phyloP scores from a whole-genome alignment of 1,139 yeast genomes.

The Saccharomyces hybrid region DNA sequence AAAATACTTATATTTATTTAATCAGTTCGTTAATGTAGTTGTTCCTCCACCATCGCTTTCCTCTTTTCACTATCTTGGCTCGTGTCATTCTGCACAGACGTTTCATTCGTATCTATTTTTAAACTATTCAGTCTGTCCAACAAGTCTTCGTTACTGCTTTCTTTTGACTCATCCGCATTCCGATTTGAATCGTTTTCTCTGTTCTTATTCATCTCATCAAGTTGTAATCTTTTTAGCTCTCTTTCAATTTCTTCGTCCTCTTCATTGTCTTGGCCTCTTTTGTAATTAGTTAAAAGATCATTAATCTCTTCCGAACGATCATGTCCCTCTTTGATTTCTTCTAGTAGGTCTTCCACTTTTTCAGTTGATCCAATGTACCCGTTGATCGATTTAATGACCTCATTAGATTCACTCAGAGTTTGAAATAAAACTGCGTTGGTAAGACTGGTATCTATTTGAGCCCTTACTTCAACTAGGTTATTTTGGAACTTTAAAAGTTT shows the following conservation, averaged over 20 bases:
- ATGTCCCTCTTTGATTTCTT: slow-evolving; percentile 39
- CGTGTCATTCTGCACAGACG: not conserved
- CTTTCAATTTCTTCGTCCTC: slow-evolving; percentile 35
- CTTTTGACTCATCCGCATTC: not conserved
- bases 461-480: slow-evolving; percentile 37
- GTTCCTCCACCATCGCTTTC: not conserved
- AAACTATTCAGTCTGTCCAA: not conserved
- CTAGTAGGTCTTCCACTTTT: slow-evolving; percentile 36
- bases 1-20: not conserved
- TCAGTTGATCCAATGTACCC: slow-evolving; percentile 33
- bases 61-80: not conserved
- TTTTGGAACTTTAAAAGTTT: slow-evolving; percentile 32
- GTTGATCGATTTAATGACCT: slow-evolving; percentile 27
- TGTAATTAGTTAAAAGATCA: slow-evolving; percentile 31
- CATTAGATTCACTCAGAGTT: slow-evolving; percentile 36
- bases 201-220: slow-evolving; percentile 5
- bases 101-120: not conserved
- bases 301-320: slow-evolving; percentile 34
- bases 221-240: slow-evolving; percentile 12
- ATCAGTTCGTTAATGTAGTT: not conserved
- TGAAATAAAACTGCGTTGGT: slow-evolving; percentile 37
- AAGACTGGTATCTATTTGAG: slow-evolving; percentile 43
- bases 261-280: slow-evolving; percentile 26
- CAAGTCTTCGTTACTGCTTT: not conserved
- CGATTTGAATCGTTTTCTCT: not conserved